phyloP scores from a whole-genome alignment of 306 rosid species.

The Cotoneaster glaucophyllus region DNA sequence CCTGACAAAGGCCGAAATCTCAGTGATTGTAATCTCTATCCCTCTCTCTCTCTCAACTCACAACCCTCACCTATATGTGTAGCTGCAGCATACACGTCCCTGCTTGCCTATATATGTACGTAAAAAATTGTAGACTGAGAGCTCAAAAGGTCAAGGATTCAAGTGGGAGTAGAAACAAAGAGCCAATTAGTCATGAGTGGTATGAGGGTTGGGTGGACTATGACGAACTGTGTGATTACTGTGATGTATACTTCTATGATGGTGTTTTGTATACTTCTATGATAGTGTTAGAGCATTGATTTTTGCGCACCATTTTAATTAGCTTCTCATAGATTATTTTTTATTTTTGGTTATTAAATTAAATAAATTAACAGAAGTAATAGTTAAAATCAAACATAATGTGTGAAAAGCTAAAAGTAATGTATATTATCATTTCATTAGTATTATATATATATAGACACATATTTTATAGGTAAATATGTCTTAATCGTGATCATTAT shows the following conservation, averaged over 20 bases:
- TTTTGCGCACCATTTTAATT: too few relatives aligned
- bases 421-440: too few relatives aligned
- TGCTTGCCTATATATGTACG: not conserved
- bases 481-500: not conserved
- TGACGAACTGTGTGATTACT: slow-evolving; percentile 5
- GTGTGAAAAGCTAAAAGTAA: too few relatives aligned
- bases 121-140: not conserved
- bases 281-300: not conserved
- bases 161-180: not conserved
- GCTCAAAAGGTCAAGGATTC: not conserved
- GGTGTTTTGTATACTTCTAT: not conserved
- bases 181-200: not conserved
- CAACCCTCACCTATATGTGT: not conserved
- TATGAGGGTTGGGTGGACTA: not conserved
- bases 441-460: not conserved
- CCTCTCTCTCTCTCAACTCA: not conserved
- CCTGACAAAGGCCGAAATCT: slow-evolving; percentile 13
- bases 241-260: slow-evolving; percentile 4
- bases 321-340: too few relatives aligned
- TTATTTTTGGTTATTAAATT: too few relatives aligned
- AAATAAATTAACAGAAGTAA: too few relatives aligned
- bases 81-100: not conserved
- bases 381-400: too few relatives aligned
- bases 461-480: not conserved
- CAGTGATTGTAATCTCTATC: not conserved